Conservation (phyloP, 73 alveolate genomes). For the Paramecium tetraurelia region DNA sequence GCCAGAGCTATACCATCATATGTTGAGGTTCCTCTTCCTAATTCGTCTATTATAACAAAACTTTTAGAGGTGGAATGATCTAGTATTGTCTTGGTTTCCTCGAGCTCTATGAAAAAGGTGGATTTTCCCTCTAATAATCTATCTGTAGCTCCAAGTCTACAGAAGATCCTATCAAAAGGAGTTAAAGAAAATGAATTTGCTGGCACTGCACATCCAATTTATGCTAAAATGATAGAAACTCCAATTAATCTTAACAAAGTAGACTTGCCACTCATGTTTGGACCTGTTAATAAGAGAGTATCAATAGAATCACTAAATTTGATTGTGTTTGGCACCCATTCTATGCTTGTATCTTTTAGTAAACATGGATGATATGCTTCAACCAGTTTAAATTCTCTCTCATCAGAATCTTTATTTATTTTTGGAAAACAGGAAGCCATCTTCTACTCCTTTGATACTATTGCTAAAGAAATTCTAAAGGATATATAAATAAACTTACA, state of each 20-base stretch:
- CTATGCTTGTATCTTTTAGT: constrained; percentile 48
- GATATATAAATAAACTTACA: background rate
- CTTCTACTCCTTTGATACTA: constrained; percentile 46
- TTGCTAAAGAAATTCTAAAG: constrained; percentile 57
- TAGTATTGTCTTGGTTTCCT: constrained; percentile 79
- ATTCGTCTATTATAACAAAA: constrained; percentile 87
- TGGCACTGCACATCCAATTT: constrained; percentile 88
- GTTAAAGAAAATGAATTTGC: constrained; percentile 75
- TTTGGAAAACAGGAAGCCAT: constrained; percentile 12
- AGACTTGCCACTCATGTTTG: constrained; percentile 98
- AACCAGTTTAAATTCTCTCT: background rate
- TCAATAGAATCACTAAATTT: constrained; percentile 29
- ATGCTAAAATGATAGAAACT: constrained; percentile 86
- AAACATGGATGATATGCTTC: constrained; percentile 86
- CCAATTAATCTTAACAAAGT: constrained; percentile 88
- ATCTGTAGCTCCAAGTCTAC: constrained; percentile 94
- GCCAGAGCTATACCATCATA: constrained; percentile 95
- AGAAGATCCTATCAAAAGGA: constrained; percentile 88
- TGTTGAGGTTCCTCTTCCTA: constrained; percentile 93
- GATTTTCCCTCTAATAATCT: constrained; percentile 91
- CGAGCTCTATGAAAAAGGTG: constrained; percentile 89
- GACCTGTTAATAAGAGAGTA: constrained; percentile 87
- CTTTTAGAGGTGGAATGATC: constrained; percentile 76
- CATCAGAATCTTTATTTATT: background rate
- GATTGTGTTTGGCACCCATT: constrained; percentile 76